Evolutionary conservation across 208 protist genomes (phyloP).

Genomic region (Tritrichomonas musculus): DNA sequence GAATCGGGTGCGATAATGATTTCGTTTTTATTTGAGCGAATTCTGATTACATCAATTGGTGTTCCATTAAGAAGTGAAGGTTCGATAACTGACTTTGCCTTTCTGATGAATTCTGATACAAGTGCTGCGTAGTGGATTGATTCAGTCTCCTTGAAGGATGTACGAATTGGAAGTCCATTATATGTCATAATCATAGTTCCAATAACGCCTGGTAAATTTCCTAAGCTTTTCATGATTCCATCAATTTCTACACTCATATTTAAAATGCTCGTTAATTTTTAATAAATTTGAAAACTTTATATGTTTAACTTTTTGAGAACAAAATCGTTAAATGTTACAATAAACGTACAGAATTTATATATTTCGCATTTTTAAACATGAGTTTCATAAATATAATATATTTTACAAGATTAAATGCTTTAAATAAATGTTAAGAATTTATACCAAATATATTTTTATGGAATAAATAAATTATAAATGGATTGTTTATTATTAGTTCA

Average conservation of each 20-base stretch:
- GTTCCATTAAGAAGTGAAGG: not conserved
- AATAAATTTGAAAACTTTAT: too few species aligned
- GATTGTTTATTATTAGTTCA: too few species aligned
- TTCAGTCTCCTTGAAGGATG: slow-evolving; percentile 3
- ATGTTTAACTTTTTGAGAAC: too few species aligned
- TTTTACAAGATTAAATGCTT: too few species aligned
- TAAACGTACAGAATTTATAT: too few species aligned
- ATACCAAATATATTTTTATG: too few species aligned
- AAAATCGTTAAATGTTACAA: too few species aligned
- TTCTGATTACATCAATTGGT: not conserved
- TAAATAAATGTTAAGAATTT: too few species aligned
- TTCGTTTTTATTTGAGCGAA: slow-evolving; percentile 25
- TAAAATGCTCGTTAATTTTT: not conserved
- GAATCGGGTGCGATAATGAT: slow-evolving; percentile 16
- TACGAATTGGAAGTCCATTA: not conserved
- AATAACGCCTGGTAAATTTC: not conserved
- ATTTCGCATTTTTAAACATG: too few species aligned
- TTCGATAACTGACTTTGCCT: not conserved
- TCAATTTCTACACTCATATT: slow-evolving; percentile 16
- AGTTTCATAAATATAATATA: too few species aligned
- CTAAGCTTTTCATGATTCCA: not conserved
- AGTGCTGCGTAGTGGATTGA: not conserved
- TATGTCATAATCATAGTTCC: not conserved
- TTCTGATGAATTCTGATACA: slow-evolving; percentile 2
- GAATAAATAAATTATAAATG: too few species aligned